These are phyloP conservation scores for Grosmannia huntii DNA, from an alignment of 2,329 filamentous ascomycete species.

Conservation along the genomic window DNA sequence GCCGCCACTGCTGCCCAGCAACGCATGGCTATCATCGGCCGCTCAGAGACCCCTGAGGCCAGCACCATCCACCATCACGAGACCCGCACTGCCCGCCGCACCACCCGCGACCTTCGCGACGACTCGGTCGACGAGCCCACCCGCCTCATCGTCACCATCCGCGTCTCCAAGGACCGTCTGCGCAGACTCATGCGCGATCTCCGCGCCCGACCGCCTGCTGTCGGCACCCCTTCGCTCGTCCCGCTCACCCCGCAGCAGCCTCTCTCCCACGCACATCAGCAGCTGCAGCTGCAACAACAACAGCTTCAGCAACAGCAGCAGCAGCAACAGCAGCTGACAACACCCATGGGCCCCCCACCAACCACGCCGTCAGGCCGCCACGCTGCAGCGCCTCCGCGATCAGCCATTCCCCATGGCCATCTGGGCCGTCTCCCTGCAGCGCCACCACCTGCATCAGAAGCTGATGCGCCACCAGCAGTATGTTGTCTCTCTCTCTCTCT, in stretches of 20 bases:
- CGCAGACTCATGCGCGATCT: slow-evolving; percentile 43
- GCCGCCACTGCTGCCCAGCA: slow-evolving; percentile 79
- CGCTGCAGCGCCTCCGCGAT: slow-evolving; percentile 9
- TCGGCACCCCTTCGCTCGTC: neutral
- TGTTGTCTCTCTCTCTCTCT: slow-evolving; percentile 20
- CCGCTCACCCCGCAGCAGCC: neutral
- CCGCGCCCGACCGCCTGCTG: slow-evolving; percentile 10
- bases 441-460: slow-evolving; percentile 44
- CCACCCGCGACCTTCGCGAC: slow-evolving; percentile 55
- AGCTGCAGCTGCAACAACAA: neutral
- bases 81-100: slow-evolving; percentile 51
- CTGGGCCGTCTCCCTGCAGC: slow-evolving; percentile 58
- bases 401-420: slow-evolving; percentile 31
- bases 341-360: slow-evolving; percentile 41
- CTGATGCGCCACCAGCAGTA: slow-evolving; percentile 47
- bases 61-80: slow-evolving; percentile 54
- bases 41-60: slow-evolving; percentile 78
- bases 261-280: neutral
- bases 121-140: slow-evolving; percentile 24
- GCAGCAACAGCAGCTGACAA: slow-evolving; percentile 30
- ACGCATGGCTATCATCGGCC: slow-evolving; percentile 67
- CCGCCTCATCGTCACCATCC: slow-evolving; percentile 63
- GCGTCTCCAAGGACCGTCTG: slow-evolving; percentile 59
- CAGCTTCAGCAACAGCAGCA: slow-evolving; percentile 13
- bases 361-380: slow-evolving; percentile 25